Evolutionary conservation across 2,329 filamentous ascomycete genomes (phyloP).

Genomic region (Hypoxylon sp.): DNA sequence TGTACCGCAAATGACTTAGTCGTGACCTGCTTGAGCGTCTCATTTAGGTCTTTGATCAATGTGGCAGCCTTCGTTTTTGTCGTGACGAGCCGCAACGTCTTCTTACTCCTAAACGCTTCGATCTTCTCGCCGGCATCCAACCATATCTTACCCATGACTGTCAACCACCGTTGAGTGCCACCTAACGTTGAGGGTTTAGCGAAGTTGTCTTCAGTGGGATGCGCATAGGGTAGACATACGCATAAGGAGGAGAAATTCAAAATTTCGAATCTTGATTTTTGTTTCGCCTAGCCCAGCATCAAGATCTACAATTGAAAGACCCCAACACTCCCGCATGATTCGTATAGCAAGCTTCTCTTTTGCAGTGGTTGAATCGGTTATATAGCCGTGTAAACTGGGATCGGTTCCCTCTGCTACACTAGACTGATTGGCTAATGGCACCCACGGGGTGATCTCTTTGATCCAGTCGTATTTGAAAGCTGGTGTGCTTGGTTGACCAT

Average conservation of each 20-base stretch:
- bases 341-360: conserved; percentile 62
- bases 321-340: conserved; percentile 67
- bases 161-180: conserved; percentile 57
- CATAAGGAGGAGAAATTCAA: conserved; percentile 62
- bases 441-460: conserved; percentile 60
- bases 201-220: background rate
- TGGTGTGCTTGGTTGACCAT: background rate
- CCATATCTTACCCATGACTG: conserved; percentile 50
- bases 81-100: conserved; percentile 56
- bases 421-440: conserved; percentile 51
- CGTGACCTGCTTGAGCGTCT: conserved; percentile 50
- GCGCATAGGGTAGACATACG: conserved; percentile 56
- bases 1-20: conserved; percentile 48
- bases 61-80: conserved; percentile 56
- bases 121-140: conserved; percentile 58
- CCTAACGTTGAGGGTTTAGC: conserved; percentile 48
- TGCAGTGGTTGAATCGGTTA: conserved; percentile 47
- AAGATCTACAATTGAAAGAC: conserved; percentile 64
- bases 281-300: conserved; percentile 60
- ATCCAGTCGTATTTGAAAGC: conserved; percentile 60
- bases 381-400: conserved; percentile 52
- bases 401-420: conserved; percentile 35
- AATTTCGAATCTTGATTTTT: conserved; percentile 58
- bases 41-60: conserved; percentile 56
- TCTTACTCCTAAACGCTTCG: conserved; percentile 53